These are phyloP conservation scores for Pythium aphanidermatum DNA, from an alignment of 352 stramenopile genomes.

Conservation along the genomic window DNA sequence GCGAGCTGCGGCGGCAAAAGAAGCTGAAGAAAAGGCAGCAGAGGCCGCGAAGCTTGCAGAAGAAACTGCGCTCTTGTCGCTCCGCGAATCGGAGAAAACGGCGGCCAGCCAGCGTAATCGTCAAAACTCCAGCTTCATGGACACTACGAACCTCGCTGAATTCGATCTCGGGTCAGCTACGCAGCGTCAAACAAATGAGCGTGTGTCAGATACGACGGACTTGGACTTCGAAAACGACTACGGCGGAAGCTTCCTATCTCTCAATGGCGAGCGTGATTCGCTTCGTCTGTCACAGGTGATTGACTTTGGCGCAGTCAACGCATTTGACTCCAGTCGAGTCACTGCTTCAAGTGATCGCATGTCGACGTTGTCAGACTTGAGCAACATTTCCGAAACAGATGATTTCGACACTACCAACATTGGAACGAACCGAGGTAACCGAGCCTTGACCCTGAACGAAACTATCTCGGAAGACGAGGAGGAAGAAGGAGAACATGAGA, in stretches of 20 bases:
- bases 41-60: conserved; percentile 10
- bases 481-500: conserved; percentile 64
- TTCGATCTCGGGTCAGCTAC: conserved; percentile 59
- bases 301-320: conserved; percentile 57
- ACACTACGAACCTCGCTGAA: conserved; percentile 39
- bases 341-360: conserved; percentile 26
- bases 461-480: conserved; percentile 31
- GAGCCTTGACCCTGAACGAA: conserved; percentile 9
- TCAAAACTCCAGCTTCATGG: conserved; percentile 19
- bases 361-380: conserved; percentile 50
- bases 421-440: neutral
- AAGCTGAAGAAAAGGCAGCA: conserved; percentile 14
- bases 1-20: conserved; percentile 19
- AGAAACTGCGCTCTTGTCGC: conserved; percentile 14
- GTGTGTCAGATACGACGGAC: conserved; percentile 61
- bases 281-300: conserved; percentile 74
- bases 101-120: conserved; percentile 1
- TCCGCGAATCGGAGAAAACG: conserved; percentile 15
- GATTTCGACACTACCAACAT: conserved; percentile 7
- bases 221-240: conserved; percentile 59
- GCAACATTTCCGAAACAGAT: conserved; percentile 45
- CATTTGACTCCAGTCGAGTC: conserved; percentile 25
- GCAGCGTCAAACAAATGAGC: conserved; percentile 32
- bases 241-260: conserved; percentile 32
- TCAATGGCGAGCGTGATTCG: conserved; percentile 57